A percentile compares a stretch with the other conserved stretches of the same genome.
Evolutionary conservation across 1,284 basidiomycete species (phyloP).

Genomic region (Ustilago hordei): DNA sequence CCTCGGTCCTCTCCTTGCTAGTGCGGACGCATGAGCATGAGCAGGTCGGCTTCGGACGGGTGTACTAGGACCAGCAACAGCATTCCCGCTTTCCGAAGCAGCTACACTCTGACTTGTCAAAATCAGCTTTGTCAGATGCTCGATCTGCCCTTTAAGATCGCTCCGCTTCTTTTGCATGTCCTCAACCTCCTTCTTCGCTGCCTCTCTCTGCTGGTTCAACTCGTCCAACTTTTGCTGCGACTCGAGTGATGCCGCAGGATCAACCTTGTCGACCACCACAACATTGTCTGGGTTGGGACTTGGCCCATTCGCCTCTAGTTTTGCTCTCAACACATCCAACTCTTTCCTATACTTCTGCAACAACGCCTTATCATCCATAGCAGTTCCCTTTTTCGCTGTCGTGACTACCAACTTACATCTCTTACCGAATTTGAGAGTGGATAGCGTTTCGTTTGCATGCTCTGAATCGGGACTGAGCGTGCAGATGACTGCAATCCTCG

Average conservation of each 20-base stretch:
- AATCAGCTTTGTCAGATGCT: conserved; percentile 65
- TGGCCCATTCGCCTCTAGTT: conserved; percentile 42
- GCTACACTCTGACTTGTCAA: conserved; percentile 59
- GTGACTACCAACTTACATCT: conserved; percentile 74
- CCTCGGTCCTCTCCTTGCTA: conserved; percentile 52
- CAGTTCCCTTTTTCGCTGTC: conserved; percentile 73
- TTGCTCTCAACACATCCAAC: conserved; percentile 58
- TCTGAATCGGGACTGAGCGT: conserved; percentile 72
- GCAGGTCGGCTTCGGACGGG: conserved; percentile 19
- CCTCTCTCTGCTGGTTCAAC: conserved; percentile 48
- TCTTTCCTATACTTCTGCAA: conserved; percentile 63
- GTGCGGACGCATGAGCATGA: conserved; percentile 35
- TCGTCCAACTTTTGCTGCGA: conserved; percentile 46
- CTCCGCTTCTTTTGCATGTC: conserved; percentile 56
- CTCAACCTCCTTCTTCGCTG: conserved; percentile 52
- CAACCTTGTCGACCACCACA: conserved; percentile 6
- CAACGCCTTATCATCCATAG: conserved; percentile 69
- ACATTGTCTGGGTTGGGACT: conserved; percentile 12
- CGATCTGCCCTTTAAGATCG: conserved; percentile 60
- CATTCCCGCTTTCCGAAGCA: conserved; percentile 24
- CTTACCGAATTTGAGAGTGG: conserved; percentile 74
- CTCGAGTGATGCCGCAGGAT: conserved; percentile 11
- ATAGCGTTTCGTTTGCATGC: conserved; percentile 73
- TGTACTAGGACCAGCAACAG: conserved; percentile 26
- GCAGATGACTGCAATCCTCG: conserved; percentile 74